These are phyloP conservation scores for Candida pini DNA, from an alignment of 805 yeast genomes.

Conservation along the genomic window DNA sequence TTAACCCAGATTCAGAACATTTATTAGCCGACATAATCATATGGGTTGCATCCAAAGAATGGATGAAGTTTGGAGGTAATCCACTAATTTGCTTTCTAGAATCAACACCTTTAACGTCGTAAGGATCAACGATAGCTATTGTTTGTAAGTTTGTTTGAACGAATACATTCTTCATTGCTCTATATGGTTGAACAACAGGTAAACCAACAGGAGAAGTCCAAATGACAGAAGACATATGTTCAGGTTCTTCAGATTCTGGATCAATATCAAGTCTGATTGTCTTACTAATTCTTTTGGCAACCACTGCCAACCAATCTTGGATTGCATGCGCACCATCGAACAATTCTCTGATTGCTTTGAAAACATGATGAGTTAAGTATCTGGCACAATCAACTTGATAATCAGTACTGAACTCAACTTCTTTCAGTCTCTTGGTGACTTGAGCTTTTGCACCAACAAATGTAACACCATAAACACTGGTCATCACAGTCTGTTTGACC, in stretches of 20 bases:
- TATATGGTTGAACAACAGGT: conserved; percentile 96
- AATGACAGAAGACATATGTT: conserved; percentile 78
- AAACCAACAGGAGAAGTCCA: conserved; percentile 97
- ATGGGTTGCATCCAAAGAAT: conserved; percentile 94
- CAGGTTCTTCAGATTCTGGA: conserved; percentile 43
- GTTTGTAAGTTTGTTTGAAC: conserved; percentile 83
- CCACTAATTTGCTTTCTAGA: conserved; percentile 87
- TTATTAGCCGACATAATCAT: conserved; percentile 85
- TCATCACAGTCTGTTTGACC: conserved; percentile 97
- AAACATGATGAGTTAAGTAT: conserved; percentile 73
- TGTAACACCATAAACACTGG: conserved; percentile 96
- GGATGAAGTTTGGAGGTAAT: conserved; percentile 93
- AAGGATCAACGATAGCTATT: conserved; percentile 86
- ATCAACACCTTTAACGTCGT: conserved; percentile 73
- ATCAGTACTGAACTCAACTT: conserved; percentile 39
- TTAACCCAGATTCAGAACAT: conserved; percentile 58
- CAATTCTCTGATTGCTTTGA: conserved; percentile 76
- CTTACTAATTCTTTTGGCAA: conserved; percentile 75
- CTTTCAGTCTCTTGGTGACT: conserved; percentile 70
- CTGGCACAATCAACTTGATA: conserved; percentile 37
- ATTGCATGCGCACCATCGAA: conserved; percentile 90
- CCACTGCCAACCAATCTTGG: conserved; percentile 92
- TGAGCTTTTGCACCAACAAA: conserved; percentile 89
- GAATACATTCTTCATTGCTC: conserved; percentile 58
- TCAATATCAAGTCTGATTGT: conserved; percentile 67